Evolutionary conservation across 352 stramenopile species (phyloP).

Genomic region (Globisporangium spinosum): DNA sequence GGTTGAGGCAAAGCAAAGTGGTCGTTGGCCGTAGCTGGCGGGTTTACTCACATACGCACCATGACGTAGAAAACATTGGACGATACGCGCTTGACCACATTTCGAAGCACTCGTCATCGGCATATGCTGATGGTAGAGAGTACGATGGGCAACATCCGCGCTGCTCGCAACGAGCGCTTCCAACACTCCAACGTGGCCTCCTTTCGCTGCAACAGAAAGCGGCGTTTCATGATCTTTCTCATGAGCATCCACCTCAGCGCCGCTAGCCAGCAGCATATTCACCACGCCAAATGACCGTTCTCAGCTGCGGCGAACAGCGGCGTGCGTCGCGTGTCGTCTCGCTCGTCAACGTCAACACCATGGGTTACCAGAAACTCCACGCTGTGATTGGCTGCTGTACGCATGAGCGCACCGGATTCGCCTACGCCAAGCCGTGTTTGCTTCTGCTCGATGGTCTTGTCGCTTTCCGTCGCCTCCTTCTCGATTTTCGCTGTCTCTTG

Average conservation of each 20-base stretch:
- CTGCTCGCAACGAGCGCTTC: not conserved
- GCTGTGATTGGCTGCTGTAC: not conserved
- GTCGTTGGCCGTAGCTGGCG: not conserved
- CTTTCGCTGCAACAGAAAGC: no score
- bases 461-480: no score
- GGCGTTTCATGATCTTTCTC: no score
- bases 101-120: not conserved
- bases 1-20: not conserved
- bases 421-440: no score
- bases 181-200: not conserved
- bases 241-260: no score
- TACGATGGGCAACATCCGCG: not conserved
- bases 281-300: not conserved
- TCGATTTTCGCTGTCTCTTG: no score
- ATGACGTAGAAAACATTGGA: not conserved
- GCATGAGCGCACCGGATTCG: not conserved
- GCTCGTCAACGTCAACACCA: not conserved
- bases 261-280: no score
- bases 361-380: not conserved
- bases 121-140: not conserved
- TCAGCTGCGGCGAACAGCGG: not conserved
- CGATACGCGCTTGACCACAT: not conserved
- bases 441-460: no score
- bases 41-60: not conserved
- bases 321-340: not conserved